phyloP scores from a whole-genome alignment of 225 moss, liverwort and hornwort genomes.

The Asterella californica region DNA sequence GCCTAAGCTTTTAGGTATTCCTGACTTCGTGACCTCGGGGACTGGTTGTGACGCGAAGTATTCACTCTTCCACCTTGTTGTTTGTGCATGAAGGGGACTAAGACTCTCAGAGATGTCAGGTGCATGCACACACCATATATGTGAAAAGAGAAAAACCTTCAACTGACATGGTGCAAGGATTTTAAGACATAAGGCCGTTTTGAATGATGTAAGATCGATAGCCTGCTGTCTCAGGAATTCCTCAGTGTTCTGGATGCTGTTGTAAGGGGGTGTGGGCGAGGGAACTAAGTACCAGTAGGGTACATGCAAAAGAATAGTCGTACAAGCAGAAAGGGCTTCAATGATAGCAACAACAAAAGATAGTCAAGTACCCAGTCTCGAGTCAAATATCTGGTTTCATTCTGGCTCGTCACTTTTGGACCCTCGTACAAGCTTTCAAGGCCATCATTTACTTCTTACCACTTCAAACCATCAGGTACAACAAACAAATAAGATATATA shows the following conservation, averaged over 20 bases:
- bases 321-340: conserved; percentile 14
- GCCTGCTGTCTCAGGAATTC: neutral
- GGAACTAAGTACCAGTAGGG: conserved; percentile 11
- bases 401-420: conserved; percentile 9
- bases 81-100: neutral
- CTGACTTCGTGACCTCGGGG: neutral
- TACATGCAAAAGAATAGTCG: conserved; percentile 17
- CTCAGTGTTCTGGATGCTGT: neutral
- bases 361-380: conserved; percentile 8
- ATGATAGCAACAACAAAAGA: conserved; percentile 17
- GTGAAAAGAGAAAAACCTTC: neutral
- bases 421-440: conserved; percentile 4
- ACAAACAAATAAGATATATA: neutral
- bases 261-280: conserved; percentile 8
- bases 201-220: neutral
- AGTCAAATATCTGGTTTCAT: conserved; percentile 8
- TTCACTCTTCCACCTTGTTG: no score
- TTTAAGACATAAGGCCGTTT: neutral
- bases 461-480: conserved; percentile 3
- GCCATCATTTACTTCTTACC: conserved; percentile 12
- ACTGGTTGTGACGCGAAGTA: neutral
- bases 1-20: neutral
- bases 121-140: neutral
- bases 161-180: neutral
- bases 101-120: neutral